phyloP scores from a whole-genome alignment of 345 rosid species.

The Cardiospermum halicacabum region DNA sequence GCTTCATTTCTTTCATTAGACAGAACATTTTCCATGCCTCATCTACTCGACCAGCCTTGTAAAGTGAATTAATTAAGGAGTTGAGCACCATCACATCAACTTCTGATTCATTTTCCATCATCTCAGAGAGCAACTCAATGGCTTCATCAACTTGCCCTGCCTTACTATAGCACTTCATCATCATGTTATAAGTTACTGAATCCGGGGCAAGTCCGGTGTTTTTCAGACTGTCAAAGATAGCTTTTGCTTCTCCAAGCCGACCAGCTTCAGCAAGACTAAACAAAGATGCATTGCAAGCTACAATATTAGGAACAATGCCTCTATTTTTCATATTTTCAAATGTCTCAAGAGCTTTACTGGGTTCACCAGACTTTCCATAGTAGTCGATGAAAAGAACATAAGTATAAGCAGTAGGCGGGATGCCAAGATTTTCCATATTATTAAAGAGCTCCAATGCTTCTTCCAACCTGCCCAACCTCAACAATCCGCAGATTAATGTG shows the following conservation, averaged over 20 bases:
- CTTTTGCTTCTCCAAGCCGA: conserved; percentile 63
- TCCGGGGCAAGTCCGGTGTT: conserved; percentile 63
- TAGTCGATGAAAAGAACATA: conserved; percentile 83
- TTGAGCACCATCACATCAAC: conserved; percentile 78
- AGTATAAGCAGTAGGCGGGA: conserved; percentile 69
- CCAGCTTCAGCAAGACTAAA: conserved; percentile 72
- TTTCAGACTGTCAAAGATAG: conserved; percentile 58
- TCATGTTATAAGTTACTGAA: conserved; percentile 89
- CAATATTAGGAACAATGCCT: conserved; percentile 80
- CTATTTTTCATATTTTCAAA: conserved; percentile 69
- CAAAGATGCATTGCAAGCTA: conserved; percentile 84
- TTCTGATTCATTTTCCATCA: conserved; percentile 56
- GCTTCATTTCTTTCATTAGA: conserved; percentile 59
- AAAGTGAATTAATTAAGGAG: conserved; percentile 73
- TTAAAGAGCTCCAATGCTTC: conserved; percentile 59
- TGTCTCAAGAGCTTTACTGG: conserved; percentile 59
- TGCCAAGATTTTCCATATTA: conserved; percentile 56
- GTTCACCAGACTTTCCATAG: conserved; percentile 75
- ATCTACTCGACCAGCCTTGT: conserved; percentile 58
- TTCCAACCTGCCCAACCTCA: conserved; percentile 51
- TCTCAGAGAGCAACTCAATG: conserved; percentile 64
- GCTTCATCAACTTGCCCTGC: conserved; percentile 77
- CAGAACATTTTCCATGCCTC: conserved; percentile 88
- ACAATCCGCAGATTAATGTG: conserved; percentile 65
- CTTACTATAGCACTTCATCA: conserved; percentile 89